Base-by-base conservation (phyloP, 345 rosid genomes). In the Boechera stricta region DNA sequence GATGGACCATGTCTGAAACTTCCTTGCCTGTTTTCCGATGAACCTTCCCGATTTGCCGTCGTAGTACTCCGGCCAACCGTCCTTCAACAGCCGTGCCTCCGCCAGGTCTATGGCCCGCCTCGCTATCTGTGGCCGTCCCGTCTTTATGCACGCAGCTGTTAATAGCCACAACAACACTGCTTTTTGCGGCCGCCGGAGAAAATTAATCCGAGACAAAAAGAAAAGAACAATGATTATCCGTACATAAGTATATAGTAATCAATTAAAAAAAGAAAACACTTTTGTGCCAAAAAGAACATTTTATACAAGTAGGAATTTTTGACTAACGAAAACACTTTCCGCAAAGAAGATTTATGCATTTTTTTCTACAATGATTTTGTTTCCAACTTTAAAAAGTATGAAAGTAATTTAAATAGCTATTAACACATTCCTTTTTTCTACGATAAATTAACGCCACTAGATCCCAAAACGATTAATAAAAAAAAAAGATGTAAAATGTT, bases 41-140 rank as follows among this genome's bases (percentile, higher is more conserved):
- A 77, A 86, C 57, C 86, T 73, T 10, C 94, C 92, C 0, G 73
- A 76, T 74, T 81, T 87, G 4, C 94, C 94, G 28, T 89, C 90
- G 24, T 87, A 86, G 70, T 89, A 89, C 71, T 87, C 94, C 0
- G 94, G 94, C 91, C 91, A 86, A 35, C 85, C 85, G 63, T 89
- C 90, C 72, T 86, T 87, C 8, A 82, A 31, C 77, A 89, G 38
- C 51, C 89, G 80, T 67, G 75, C 71, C 72, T 87, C 94, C 0
- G 79, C 82, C 21, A 86, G 83, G 33, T 87, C 89, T 10, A 87
- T 84, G 59, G 94, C 87, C 6, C 85, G 81, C 66, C 84, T 84
- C 1, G 89, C 90, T 38, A 87, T 89, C 62, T 84, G 94, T 8
- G 92, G 92, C 7, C 90, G 81, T 55, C 92, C 92, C 5, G 85